Base-by-base conservation (phyloP, 2,329 filamentous ascomycete species). In the Delphinella strobiligena region DNA sequence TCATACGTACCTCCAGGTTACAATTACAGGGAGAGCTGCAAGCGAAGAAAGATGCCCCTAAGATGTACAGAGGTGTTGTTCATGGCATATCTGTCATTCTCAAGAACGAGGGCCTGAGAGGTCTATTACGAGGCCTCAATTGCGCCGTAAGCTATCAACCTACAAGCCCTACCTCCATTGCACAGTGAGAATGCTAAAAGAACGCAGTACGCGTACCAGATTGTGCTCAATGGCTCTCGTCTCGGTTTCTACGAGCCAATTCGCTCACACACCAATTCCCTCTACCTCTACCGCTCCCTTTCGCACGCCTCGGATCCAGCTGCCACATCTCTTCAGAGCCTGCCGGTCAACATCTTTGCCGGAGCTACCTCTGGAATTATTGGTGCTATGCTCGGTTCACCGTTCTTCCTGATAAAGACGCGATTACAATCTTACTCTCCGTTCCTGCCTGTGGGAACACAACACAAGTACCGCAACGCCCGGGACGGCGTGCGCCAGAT, bases 361-460 rank as follows among this genome's bases (percentile, higher is more conserved):
- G 91, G 91, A 51, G 91, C 91, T 15, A 68, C 75, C 10, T 94
- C 87, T 3, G 91, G 91, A 39, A 77, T 98, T 46, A 74, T 98
- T 42, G 91, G 91, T 49, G 91, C 89, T 7, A 83, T 83, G n/a
- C 82, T 83, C 16, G 91, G 89, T 30, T 93, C 85, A 39, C 91
- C 91, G 2, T 96, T 98, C 64, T 98, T 98, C 72, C 76, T 98
- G 40, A 82, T 96, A 60, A 98, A 98, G 71, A 98, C 91, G 3
- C 78, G 91, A 32, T 70, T 98, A 42, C 91, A 98, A 63, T 94
- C 86, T 50, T 96, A 75, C 67, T 94, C 87, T 29, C 84, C 88
- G 4, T 91, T 88, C 61, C 72, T 91, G 10, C 91, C 91, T 3
- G 88, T 96, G 32, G 91, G 91, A 40, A 96, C 91, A n/a, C 91